These are phyloP conservation scores for Mucor circinelloides DNA, from an alignment of 371 early-diverging fungal species.

Conservation along the genomic window DNA sequence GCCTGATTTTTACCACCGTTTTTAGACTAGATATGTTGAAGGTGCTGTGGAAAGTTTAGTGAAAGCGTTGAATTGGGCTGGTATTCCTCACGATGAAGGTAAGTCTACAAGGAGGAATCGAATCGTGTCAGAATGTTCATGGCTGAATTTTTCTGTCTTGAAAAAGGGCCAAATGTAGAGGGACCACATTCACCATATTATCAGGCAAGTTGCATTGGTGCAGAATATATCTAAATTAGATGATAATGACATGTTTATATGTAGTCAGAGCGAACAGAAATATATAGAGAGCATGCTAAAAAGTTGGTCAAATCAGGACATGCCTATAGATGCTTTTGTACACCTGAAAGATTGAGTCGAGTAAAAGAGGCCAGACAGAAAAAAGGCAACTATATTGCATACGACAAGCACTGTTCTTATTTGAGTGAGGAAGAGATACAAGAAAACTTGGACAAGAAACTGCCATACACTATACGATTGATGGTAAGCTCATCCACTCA, in stretches of 20 bases:
- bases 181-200: conserved; percentile 72
- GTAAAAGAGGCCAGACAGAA: conserved; percentile 61
- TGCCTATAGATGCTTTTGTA: conserved; percentile 94
- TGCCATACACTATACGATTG: conserved; percentile 75
- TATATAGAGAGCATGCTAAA: conserved; percentile 73
- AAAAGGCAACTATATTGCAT: conserved; percentile 65
- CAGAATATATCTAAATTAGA: not conserved
- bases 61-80: conserved; percentile 76
- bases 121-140: not conserved
- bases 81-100: conserved; percentile 82
- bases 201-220: conserved; percentile 47
- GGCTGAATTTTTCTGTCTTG: not conserved
- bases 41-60: conserved; percentile 77
- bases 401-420: conserved; percentile 83
- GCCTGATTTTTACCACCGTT: not conserved
- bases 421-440: conserved; percentile 66
- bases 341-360: conserved; percentile 68
- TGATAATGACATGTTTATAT: not conserved
- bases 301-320: conserved; percentile 71
- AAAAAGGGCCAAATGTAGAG: conserved; percentile 58
- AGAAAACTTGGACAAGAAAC: conserved; percentile 52
- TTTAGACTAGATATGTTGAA: conserved; percentile 75
- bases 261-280: conserved; percentile 74
- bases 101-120: not conserved
- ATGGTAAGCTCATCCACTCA: conserved; percentile 46